These are phyloP conservation scores for Sporothrix pseudoabietina DNA, from an alignment of 2,329 filamentous ascomycete species.

Conservation along the genomic window DNA sequence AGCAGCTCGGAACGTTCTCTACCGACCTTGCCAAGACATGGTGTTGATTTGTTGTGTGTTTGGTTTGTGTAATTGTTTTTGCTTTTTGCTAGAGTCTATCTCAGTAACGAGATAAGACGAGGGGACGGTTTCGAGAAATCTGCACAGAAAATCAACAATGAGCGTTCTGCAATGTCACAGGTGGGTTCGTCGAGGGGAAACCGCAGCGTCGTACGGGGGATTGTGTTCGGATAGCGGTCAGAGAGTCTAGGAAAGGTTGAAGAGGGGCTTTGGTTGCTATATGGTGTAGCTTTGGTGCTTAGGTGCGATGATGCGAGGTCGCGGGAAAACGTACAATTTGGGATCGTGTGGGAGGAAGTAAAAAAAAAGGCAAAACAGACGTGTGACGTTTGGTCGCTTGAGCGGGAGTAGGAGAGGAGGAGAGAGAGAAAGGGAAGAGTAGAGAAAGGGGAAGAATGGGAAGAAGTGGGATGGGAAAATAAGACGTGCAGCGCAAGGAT, in stretches of 20 bases:
- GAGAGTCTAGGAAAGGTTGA: background rate
- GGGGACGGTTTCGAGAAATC: background rate
- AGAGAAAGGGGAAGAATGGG: conserved; percentile 4
- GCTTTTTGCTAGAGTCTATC: background rate
- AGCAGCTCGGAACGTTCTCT: background rate
- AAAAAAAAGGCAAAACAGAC: conserved; percentile 25
- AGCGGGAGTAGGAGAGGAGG: background rate
- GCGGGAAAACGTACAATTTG: conserved; percentile 17
- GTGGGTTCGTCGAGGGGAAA: background rate
- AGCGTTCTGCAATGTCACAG: conserved; percentile 22
- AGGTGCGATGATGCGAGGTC: conserved; percentile 8
- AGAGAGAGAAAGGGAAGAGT: background rate
- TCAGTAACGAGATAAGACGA: background rate
- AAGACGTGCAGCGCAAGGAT: conserved; percentile 20
- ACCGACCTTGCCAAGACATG: conserved; percentile 36
- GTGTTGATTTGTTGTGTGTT: conserved; percentile 25
- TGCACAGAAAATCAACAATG: conserved; percentile 13
- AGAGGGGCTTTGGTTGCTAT: background rate
- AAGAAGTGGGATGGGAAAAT: conserved; percentile 32
- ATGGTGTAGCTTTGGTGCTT: background rate
- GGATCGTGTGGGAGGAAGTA: background rate
- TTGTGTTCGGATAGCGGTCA: background rate
- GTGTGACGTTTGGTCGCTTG: conserved; percentile 31
- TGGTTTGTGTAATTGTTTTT: background rate
- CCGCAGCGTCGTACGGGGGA: background rate